phyloP scores from a whole-genome alignment of 2,329 filamentous ascomycete species.

The Diaporthe citri region DNA sequence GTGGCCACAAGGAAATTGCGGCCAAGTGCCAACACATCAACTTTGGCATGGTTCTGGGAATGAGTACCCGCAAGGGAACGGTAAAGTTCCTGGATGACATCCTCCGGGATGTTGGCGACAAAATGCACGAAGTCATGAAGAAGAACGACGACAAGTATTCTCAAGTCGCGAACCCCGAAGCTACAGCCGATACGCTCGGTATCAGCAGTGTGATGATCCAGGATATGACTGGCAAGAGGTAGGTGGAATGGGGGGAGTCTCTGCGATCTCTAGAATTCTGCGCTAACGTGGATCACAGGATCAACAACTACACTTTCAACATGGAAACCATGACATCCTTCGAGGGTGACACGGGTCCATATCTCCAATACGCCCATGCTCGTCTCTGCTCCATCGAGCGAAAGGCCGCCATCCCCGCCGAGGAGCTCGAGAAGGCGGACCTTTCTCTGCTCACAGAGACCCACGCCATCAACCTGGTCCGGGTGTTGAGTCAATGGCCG shows the following conservation, averaged over 20 bases:
- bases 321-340: constrained; percentile 87
- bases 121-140: constrained; percentile 98
- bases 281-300: constrained; percentile 51
- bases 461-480: constrained; percentile 79
- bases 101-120: constrained; percentile 83
- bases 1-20: constrained; percentile 76
- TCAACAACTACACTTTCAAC: constrained; percentile 80
- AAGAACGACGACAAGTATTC: constrained; percentile 91
- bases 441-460: constrained; percentile 76
- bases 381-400: constrained; percentile 76
- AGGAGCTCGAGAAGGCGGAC: constrained; percentile 74
- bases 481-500: constrained; percentile 85
- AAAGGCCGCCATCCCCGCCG: constrained; percentile 64
- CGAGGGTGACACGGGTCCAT: constrained; percentile 87
- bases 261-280: neutral
- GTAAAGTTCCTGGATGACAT: constrained; percentile 83
- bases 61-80: constrained; percentile 79
- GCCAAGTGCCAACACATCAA: constrained; percentile 80
- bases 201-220: constrained; percentile 98
- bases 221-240: constrained; percentile 96
- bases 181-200: constrained; percentile 87
- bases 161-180: constrained; percentile 86
- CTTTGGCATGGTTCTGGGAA: constrained; percentile 79
- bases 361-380: constrained; percentile 86
- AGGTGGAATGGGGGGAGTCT: constrained; percentile 45